Conservation (phyloP, 2,329 filamentous ascomycete species). For the Elsinoe perseae region DNA sequence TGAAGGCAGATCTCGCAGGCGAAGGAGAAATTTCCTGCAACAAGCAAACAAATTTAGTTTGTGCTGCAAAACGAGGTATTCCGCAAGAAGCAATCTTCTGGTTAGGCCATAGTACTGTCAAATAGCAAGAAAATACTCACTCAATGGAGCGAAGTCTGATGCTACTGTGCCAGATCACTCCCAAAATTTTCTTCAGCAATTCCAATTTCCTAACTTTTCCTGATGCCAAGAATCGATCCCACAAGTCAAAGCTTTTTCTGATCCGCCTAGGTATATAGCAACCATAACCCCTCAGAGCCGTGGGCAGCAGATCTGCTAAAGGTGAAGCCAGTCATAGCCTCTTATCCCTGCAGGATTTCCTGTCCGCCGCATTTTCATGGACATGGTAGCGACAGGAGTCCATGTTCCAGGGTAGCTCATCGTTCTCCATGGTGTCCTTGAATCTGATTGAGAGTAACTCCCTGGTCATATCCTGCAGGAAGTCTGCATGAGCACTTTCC, state of each 20-base stretch:
- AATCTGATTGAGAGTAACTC: background rate
- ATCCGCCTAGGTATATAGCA: too few relatives aligned
- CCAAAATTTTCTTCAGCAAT: background rate
- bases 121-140: background rate
- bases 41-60: background rate
- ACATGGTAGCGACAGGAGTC: conserved; percentile 10
- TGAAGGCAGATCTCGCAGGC: background rate
- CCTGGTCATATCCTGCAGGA: background rate
- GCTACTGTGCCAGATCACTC: background rate
- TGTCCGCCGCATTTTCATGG: background rate
- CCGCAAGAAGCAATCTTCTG: background rate
- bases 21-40: background rate
- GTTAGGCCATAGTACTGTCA: background rate
- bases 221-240: too few relatives aligned
- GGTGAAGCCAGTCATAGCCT: background rate
- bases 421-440: background rate
- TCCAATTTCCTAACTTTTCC: too few relatives aligned
- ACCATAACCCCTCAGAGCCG: too few relatives aligned
- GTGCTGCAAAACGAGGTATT: background rate
- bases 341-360: background rate
- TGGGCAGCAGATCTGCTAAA: too few relatives aligned
- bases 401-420: background rate
- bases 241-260: too few relatives aligned
- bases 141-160: background rate
- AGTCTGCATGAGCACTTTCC: background rate